phyloP scores from a whole-genome alignment of 371 early-diverging fungal genomes.

The Mucor irregularis region DNA sequence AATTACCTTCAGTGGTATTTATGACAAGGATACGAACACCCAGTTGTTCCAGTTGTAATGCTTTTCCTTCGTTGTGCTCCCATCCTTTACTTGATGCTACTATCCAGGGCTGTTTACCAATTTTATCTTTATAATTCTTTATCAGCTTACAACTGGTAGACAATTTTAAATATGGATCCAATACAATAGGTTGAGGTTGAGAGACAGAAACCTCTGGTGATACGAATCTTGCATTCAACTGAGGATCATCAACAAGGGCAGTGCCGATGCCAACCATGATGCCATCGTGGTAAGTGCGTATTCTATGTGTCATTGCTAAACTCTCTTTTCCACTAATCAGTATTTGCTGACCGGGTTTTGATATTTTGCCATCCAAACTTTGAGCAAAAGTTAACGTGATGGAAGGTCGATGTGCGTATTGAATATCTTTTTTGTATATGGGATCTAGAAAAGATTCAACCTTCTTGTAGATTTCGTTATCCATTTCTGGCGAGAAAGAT shows the following conservation, averaged over 20 bases:
- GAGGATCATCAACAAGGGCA: constrained; percentile 82
- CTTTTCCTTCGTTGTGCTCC: constrained; percentile 8
- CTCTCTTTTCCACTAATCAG: constrained; percentile 76
- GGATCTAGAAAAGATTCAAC: constrained; percentile 20
- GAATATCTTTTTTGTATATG: neutral
- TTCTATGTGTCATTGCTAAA: constrained; percentile 76
- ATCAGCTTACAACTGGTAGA: constrained; percentile 32
- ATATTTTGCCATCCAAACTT: constrained; percentile 88
- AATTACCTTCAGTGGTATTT: neutral
- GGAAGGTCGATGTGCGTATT: constrained; percentile 5
- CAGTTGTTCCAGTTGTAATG: constrained; percentile 38
- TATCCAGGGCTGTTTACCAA: constrained; percentile 38
- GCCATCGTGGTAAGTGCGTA: constrained; percentile 78
- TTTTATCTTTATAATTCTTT: constrained; percentile 22
- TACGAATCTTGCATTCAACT: constrained; percentile 61
- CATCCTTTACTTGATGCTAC: constrained; percentile 7
- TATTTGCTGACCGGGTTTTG: constrained; percentile 62
- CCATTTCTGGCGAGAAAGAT: too few species aligned
- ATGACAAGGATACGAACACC: constrained; percentile 33
- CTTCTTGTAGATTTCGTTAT: constrained; percentile 6
- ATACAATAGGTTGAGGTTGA: constrained; percentile 84
- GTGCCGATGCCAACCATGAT: constrained; percentile 93
- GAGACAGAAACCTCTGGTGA: neutral
- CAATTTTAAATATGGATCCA: constrained; percentile 65
- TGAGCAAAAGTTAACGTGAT: constrained; percentile 64